These are phyloP conservation scores for Hyphodiscus sp. DNA, from an alignment of 2,329 filamentous ascomycete genomes.

Conservation along the genomic window DNA sequence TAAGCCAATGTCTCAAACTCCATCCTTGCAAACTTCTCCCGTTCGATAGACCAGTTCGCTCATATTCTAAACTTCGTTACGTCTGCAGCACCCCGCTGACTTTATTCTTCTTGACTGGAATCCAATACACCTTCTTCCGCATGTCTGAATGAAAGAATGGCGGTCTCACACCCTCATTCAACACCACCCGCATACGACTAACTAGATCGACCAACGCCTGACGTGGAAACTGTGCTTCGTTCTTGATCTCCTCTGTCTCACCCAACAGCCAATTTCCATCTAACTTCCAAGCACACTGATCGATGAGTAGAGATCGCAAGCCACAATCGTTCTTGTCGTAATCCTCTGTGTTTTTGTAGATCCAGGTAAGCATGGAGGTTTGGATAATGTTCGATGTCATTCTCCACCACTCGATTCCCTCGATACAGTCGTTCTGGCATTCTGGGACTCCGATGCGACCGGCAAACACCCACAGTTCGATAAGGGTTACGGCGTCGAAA, in stretches of 20 bases:
- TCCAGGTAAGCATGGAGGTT: slow-evolving; percentile 2
- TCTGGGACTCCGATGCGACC: not conserved
- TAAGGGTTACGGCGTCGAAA: not conserved
- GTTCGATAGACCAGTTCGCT: too few species aligned
- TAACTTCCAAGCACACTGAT: slow-evolving; percentile 10
- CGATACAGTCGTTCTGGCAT: slow-evolving; percentile 11
- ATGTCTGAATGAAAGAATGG: too few species aligned
- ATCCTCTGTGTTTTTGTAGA: slow-evolving; percentile 5
- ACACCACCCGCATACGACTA: too few species aligned
- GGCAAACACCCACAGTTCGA: slow-evolving; percentile 11
- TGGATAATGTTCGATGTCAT: not conserved
- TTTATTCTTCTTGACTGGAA: too few species aligned
- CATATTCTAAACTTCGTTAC: too few species aligned
- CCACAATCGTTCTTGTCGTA: not conserved
- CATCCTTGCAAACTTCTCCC: too few species aligned
- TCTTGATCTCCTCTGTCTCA: not conserved
- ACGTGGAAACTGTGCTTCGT: not conserved
- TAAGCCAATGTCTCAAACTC: too few species aligned
- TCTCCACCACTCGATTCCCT: slow-evolving; percentile 2
- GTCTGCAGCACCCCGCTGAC: too few species aligned
- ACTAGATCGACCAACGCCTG: too few species aligned
- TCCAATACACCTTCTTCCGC: too few species aligned
- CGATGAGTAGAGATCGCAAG: slow-evolving; percentile 7
- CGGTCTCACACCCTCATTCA: too few species aligned
- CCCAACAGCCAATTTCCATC: slow-evolving; percentile 2